These are phyloP conservation scores for Thraustotheca clavata DNA, from an alignment of 352 stramenopile species.

Conservation along the genomic window DNA sequence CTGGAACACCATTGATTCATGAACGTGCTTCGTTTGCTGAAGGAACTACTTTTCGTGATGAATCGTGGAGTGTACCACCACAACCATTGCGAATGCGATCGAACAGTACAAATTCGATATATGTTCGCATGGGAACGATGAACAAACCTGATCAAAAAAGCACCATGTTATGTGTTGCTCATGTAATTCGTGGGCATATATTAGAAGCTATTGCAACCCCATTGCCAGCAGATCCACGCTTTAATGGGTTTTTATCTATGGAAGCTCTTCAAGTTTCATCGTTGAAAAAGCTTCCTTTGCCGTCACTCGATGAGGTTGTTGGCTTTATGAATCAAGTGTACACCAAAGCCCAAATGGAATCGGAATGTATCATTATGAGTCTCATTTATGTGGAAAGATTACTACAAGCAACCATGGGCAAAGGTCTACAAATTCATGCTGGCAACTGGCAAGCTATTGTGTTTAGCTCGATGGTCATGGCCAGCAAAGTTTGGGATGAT, in stretches of 20 bases:
- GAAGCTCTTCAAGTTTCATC: constrained; percentile 28
- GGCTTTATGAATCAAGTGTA: constrained; percentile 93
- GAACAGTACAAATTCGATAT: constrained; percentile 93
- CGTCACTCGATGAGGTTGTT: constrained; percentile 84
- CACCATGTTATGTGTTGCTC: constrained; percentile 94
- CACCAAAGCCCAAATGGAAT: constrained; percentile 85
- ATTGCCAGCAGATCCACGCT: constrained; percentile 40
- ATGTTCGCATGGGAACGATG: constrained; percentile 89
- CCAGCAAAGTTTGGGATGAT: constrained; percentile 97
- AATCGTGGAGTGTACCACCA: not conserved
- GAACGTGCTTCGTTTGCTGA: not conserved
- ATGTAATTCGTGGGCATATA: constrained; percentile 93
- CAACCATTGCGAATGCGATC: constrained; percentile 77
- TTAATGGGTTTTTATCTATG: constrained; percentile 44
- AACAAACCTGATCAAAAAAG: constrained; percentile 93
- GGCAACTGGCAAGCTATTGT: constrained; percentile 92
- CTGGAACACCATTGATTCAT: not conserved
- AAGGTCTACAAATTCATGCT: constrained; percentile 53
- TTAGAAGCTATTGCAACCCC: constrained; percentile 68
- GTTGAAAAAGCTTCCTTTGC: constrained; percentile 38
- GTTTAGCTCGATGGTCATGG: constrained; percentile 95
- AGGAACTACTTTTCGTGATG: not conserved
- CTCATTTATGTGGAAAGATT: constrained; percentile 96
- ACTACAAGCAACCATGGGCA: constrained; percentile 83
- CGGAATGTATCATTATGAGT: constrained; percentile 96